A percentile compares a stretch with the other conserved stretches of the same genome.
These are phyloP conservation scores for Erythrobasidium hasegawianum DNA, from an alignment of 1,284 basidiomycete species.

Conservation along the genomic window DNA sequence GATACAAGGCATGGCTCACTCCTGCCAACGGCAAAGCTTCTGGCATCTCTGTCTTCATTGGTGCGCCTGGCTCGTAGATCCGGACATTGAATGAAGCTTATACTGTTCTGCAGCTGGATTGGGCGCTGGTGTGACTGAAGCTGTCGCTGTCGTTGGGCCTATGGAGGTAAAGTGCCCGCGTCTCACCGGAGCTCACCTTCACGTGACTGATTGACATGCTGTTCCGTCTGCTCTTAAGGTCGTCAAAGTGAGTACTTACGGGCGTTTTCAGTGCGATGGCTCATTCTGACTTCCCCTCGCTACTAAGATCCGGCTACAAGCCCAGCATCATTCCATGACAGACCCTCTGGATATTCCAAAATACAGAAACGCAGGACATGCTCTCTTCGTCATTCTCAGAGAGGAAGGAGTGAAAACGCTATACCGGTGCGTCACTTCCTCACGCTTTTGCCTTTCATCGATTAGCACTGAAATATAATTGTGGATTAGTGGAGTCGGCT, in stretches of 20 bases:
- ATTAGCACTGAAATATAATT: neutral
- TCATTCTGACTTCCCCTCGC: neutral
- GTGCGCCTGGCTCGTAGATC: conserved; percentile 39
- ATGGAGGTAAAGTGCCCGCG: conserved; percentile 71
- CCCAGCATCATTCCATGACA: conserved; percentile 94
- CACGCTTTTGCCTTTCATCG: neutral
- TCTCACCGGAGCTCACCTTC: conserved; percentile 52
- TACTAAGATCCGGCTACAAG: conserved; percentile 86
- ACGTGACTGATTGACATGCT: conserved; percentile 48
- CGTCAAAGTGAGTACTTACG: neutral
- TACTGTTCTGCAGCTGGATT: conserved; percentile 65
- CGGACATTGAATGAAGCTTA: neutral
- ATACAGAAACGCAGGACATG: conserved; percentile 95
- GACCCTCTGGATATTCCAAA: conserved; percentile 90
- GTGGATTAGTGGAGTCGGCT: conserved; percentile 45
- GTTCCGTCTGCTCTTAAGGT: neutral
- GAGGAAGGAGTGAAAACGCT: conserved; percentile 85
- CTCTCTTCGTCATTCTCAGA: conserved; percentile 87
- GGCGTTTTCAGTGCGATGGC: neutral
- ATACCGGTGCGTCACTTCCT: conserved; percentile 81
- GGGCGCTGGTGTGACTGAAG: conserved; percentile 89
- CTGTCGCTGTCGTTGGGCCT: conserved; percentile 88
- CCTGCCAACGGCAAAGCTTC: conserved; percentile 67
- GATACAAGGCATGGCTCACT: conserved; percentile 75
- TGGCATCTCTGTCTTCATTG: conserved; percentile 65